Base-by-base conservation (phyloP, 495 filamentous ascomycete species). In the Pyronema domesticum region DNA sequence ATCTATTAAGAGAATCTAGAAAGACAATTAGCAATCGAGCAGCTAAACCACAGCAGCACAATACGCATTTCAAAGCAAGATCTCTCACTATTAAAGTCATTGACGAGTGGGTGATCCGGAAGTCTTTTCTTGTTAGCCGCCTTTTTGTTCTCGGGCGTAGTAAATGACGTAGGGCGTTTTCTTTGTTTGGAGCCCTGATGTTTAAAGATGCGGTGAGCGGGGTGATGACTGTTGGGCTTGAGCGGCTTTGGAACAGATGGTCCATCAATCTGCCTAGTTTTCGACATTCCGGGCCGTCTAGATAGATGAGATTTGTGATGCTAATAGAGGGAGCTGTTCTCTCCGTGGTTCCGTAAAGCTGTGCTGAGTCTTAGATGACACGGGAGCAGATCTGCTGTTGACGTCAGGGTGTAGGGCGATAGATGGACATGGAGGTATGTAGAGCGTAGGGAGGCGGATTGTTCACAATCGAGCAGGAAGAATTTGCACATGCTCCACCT, bases 1-100 rank as follows among this genome's bases (percentile, higher is more conserved):
- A 60, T 15, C 55, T 51, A 11, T 59, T 50, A 43, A 64, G 60
- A 7, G 61, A 63, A 40, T 63, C 61, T 63, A 40, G 37, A 42
- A 11, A 35, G 35, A 17, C 34, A 44, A 53, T 14, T n/a, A 40
- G 51, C 30, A 11, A 47, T 10, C 10, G 2, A 2, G 18, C 3
- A 19, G n/a, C 10, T 10, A 2, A 1, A 23, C 13, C 17, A 47
- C 13, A 17, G 3, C 45, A 19, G 45, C 14, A 19, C 1, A 47
- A 46, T 7, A n/a, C 7, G 15, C 15, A n/a, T 10, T 17, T 7
- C 43, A 23, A 47, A 3, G 10, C 14, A 19, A 11, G 17, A 47
- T 47, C 10, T 23, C 19, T 1, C 17, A 53, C 50, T 34, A 10
- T 7, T 53, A n/a, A 53, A 53, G 13, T 53, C 50, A 17, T 40